Evolutionary conservation across 2,329 filamentous ascomycete genomes (phyloP).

Genomic region (Claviceps quebecensis): DNA sequence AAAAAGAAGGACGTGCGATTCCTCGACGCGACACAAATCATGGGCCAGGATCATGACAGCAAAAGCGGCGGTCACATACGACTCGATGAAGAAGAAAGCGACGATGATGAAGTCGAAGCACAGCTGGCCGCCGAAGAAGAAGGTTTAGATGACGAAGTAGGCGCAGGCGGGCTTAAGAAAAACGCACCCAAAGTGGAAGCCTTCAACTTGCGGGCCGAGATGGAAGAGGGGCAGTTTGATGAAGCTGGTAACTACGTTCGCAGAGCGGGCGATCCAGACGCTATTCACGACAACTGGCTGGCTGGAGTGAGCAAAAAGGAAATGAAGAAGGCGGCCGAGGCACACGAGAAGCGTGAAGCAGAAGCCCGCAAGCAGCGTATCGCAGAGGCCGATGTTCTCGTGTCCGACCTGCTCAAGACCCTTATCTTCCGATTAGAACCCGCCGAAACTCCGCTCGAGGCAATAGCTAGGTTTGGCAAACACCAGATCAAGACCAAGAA

Average conservation of each 20-base stretch:
- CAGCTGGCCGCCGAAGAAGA: constrained; percentile 59
- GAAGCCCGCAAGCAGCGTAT: constrained; percentile 59
- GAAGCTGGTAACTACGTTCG: constrained; percentile 82
- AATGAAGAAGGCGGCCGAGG: constrained; percentile 74
- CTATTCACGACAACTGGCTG: constrained; percentile 82
- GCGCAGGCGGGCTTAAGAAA: constrained; percentile 77
- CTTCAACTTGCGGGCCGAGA: constrained; percentile 83
- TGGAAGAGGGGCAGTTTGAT: constrained; percentile 88
- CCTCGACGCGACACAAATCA: constrained; percentile 48
- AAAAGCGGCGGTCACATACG: constrained; percentile 61
- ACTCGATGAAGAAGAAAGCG: constrained; percentile 40
- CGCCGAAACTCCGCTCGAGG: constrained; percentile 79
- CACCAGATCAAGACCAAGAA: constrained; percentile 45
- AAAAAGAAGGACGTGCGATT: constrained; percentile 51
- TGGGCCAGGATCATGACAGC: constrained; percentile 63
- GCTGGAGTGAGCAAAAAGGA: constrained; percentile 89
- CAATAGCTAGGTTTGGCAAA: constrained; percentile 66
- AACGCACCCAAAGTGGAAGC: constrained; percentile 91
- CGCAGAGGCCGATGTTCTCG: constrained; percentile 60
- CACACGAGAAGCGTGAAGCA: constrained; percentile 70
- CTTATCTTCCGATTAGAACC: constrained; percentile 63
- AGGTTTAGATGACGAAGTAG: constrained; percentile 76
- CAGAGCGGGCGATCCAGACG: constrained; percentile 78
- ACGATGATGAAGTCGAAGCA: constrained; percentile 54
- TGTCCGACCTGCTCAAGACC: constrained; percentile 56